Base-by-base conservation (phyloP, 306 rosid species). In the Lupinus albus region DNA sequence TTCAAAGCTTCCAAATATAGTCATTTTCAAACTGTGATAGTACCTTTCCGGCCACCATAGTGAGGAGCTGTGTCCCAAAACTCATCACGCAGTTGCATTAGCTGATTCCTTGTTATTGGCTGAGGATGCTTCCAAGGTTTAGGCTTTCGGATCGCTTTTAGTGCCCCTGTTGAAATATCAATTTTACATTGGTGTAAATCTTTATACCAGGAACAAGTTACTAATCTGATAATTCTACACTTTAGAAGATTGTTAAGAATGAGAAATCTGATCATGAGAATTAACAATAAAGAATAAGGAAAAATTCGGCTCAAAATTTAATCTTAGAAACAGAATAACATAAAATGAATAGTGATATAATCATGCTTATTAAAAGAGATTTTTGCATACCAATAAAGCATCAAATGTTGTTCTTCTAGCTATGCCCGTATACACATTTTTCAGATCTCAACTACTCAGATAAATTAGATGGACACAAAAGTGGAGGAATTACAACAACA, bases 51-150 rank as follows among this genome's bases (percentile, higher is more conserved):
- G 67, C 98, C 98, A 74, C 98, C 98, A 76, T 93, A 93, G 70
- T 93, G 98, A 78, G 98, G 98, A 75, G 99, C 94, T 38, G 99
- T 93, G 66, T 93, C 99, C 99, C 99, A 93, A 76, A 93, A 93
- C 78, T 93, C 99, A 45, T 93, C 99, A 4, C 96, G 96, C 84
- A 93, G 28, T 84, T 85, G 97, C 67, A 74, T 67, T 56, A 93
- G 91, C 72, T 93, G 96, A 66, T 88, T 80, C 89, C 79, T 93
- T 33, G 99, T 90, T 75, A 93, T 78, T 11, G 97, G 97, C 82
- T 90, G 96, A 60, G 99, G 96, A 84, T 93, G 97, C 81, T 88
- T 93, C 99, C 99, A 93, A 44, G 97, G 90, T 83, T 93, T 93
- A 68, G 99, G 99, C 87, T 90, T 90, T 72, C 94, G 81, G 55